Conservation (phyloP, 768 basidiomycete genomes). For the Holtermannia corniformis region DNA sequence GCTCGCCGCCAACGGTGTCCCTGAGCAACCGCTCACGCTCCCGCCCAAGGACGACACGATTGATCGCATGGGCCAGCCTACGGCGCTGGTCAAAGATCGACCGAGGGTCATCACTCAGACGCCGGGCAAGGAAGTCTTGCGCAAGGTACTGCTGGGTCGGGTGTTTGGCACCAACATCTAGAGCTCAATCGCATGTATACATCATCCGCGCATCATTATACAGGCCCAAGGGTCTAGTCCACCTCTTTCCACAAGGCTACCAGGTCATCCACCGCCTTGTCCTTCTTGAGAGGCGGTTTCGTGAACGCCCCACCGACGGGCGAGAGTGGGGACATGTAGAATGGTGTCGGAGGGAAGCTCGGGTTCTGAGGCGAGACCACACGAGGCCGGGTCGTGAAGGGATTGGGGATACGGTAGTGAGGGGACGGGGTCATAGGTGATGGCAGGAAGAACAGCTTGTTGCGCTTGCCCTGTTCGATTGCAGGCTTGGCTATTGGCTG, state of each 20-base stretch:
- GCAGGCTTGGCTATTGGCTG: too few relatives aligned
- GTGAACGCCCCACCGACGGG: too few relatives aligned
- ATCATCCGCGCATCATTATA: background rate
- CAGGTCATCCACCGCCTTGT: background rate
- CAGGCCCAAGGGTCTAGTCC: background rate
- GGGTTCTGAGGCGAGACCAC: background rate
- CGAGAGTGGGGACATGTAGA: background rate
- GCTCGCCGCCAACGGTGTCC: constrained; percentile 5
- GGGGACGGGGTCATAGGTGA: background rate
- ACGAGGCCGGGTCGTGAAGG: background rate
- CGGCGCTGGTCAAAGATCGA: constrained; percentile 11
- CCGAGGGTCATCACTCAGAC: constrained; percentile 30
- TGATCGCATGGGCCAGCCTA: constrained; percentile 14
- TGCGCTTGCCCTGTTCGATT: too few relatives aligned
- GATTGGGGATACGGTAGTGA: background rate
- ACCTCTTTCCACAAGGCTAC: background rate
- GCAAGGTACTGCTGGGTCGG: constrained; percentile 25
- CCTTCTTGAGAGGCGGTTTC: background rate
- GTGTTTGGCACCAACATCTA: constrained; percentile 31
- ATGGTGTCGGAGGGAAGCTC: background rate
- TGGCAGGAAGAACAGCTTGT: background rate
- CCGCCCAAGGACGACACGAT: constrained; percentile 9
- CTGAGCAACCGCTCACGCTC: constrained; percentile 6
- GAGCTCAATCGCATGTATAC: background rate
- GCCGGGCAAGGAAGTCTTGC: constrained; percentile 30